Conservation (phyloP, 768 basidiomycete genomes). For the Tulasnella sp. region DNA sequence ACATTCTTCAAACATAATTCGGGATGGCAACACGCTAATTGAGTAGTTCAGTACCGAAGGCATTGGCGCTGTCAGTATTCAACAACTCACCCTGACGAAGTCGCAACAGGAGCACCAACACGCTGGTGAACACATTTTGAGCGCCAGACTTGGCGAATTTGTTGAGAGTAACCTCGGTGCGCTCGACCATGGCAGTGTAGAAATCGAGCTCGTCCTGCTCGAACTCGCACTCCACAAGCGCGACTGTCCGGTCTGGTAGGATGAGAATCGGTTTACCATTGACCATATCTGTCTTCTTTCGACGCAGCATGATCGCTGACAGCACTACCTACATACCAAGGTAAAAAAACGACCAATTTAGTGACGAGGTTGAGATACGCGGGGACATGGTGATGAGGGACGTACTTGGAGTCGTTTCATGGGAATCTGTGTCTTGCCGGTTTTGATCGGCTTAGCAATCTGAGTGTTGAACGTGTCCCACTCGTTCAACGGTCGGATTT, state of each 20-base stretch:
- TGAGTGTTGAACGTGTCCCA: slow-evolving; percentile 69
- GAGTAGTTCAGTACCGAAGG: too few relatives aligned
- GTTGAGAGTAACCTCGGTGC: slow-evolving; percentile 43
- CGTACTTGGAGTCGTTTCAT: slow-evolving; percentile 76
- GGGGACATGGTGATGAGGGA: background rate
- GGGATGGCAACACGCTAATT: slow-evolving; percentile 81
- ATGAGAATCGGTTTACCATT: slow-evolving; percentile 77
- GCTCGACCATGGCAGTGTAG: slow-evolving; percentile 59
- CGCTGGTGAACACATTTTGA: slow-evolving; percentile 53
- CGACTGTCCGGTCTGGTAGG: slow-evolving; percentile 63
- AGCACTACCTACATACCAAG: slow-evolving; percentile 68
- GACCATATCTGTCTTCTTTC: slow-evolving; percentile 59
- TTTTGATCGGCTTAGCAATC: slow-evolving; percentile 72
- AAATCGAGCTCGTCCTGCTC: slow-evolving; percentile 67
- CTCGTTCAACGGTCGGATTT: slow-evolving; percentile 68
- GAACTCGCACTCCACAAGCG: slow-evolving; percentile 68
- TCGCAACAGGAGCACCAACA: slow-evolving; percentile 62
- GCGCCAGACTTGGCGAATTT: slow-evolving; percentile 47
- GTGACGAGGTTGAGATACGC: background rate
- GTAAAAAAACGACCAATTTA: slow-evolving; percentile 4
- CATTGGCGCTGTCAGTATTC: background rate
- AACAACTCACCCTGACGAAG: slow-evolving; percentile 68
- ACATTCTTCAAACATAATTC: slow-evolving; percentile 69
- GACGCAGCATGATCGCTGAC: slow-evolving; percentile 78
- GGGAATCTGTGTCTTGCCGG: slow-evolving; percentile 48